Conservation (phyloP, 768 basidiomycete species). For the Termitomyces sp. region DNA sequence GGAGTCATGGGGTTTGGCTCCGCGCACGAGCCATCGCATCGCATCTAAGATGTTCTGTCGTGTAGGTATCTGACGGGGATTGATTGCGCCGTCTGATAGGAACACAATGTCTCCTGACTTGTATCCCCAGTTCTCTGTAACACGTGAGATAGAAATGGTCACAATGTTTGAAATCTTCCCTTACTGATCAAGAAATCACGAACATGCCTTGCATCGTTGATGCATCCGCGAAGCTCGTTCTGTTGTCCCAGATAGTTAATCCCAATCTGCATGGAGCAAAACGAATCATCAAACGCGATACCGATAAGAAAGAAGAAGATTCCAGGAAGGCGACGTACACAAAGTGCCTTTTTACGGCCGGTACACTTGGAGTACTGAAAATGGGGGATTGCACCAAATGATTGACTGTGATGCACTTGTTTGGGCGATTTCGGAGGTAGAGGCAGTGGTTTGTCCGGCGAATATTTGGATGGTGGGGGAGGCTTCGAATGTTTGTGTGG, state of each 20-base stretch:
- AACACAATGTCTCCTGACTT: constrained; percentile 58
- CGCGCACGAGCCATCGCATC: constrained; percentile 59
- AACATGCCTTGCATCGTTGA: constrained; percentile 76
- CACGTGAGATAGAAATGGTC: neutral
- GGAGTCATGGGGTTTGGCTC: constrained; percentile 64
- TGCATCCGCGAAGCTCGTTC: constrained; percentile 65
- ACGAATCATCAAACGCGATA: neutral
- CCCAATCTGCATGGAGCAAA: constrained; percentile 51
- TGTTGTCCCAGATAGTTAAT: constrained; percentile 69
- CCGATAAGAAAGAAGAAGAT: constrained; percentile 1
- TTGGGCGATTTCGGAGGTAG: neutral
- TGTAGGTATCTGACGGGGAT: constrained; percentile 38
- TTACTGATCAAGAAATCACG: constrained; percentile 59
- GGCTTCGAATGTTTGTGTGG: constrained; percentile 2
- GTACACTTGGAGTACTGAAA: constrained; percentile 80
- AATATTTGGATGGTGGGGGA: neutral
- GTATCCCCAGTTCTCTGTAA: constrained; percentile 39
- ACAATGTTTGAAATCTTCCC: neutral
- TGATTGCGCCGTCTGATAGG: constrained; percentile 53
- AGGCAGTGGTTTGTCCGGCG: constrained; percentile 4
- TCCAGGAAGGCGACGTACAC: constrained; percentile 40
- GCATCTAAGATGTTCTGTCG: constrained; percentile 41
- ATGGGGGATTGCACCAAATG: constrained; percentile 13
- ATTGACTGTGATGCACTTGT: constrained; percentile 6
- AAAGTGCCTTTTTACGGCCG: constrained; percentile 74